Evolutionary conservation across 495 filamentous ascomycete species (phyloP).

Genomic region (Xylaria acuta): DNA sequence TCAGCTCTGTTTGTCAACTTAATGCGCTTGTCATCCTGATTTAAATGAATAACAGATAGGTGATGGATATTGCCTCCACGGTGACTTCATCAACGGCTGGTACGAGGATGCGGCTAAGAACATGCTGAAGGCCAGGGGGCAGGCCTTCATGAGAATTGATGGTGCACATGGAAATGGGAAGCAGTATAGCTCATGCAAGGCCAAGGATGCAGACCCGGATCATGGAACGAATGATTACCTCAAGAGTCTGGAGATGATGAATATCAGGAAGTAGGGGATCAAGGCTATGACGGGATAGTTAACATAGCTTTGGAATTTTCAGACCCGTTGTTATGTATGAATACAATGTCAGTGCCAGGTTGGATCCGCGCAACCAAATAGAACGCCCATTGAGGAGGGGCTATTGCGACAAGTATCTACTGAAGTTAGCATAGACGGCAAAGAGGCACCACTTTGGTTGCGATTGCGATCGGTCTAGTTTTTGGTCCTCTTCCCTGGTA

Average conservation of each 20-base stretch:
- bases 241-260: slow-evolving; percentile 48
- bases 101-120: slow-evolving; percentile 43
- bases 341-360: background rate
- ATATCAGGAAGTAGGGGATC: background rate
- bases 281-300: background rate
- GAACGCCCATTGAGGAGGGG: background rate
- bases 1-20: background rate
- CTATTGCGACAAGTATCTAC: background rate
- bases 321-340: background rate
- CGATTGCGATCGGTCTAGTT: too few relatives aligned
- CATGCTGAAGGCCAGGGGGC: slow-evolving; percentile 44
- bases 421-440: too few relatives aligned
- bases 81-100: slow-evolving; percentile 49
- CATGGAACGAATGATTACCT: slow-evolving; percentile 45
- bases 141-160: slow-evolving; percentile 44
- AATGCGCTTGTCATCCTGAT: background rate
- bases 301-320: background rate
- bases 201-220: slow-evolving; percentile 41
- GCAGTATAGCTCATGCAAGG: slow-evolving; percentile 41
- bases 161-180: slow-evolving; percentile 45
- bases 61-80: slow-evolving; percentile 47
- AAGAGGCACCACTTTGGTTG: too few relatives aligned
- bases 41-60: slow-evolving; percentile 36
- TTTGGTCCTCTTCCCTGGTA: too few relatives aligned
- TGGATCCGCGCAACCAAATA: background rate